Evolutionary conservation across 768 basidiomycete genomes (phyloP).

Genomic region (Trametes villosa): DNA sequence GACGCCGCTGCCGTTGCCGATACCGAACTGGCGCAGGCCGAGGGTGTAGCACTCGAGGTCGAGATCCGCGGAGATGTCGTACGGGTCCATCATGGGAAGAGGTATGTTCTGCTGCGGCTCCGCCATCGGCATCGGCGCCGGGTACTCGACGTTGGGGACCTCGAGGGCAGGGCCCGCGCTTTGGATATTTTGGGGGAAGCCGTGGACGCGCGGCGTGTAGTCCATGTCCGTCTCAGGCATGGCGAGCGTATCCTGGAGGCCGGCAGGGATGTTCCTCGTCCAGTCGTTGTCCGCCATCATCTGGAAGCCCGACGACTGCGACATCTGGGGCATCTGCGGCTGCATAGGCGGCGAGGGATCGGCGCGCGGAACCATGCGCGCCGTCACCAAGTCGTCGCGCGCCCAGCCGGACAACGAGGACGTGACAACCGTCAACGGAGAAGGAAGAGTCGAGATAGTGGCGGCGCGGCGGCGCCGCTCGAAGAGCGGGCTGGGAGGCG

Average conservation of each 20-base stretch:
- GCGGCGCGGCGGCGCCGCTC: constrained; percentile 31
- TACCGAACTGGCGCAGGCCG: constrained; percentile 29
- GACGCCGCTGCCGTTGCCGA: constrained; percentile 9
- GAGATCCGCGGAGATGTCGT: constrained; percentile 25
- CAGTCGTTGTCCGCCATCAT: constrained; percentile 1
- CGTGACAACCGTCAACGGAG: constrained; percentile 38
- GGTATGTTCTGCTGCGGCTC: neutral
- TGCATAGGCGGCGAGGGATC: neutral
- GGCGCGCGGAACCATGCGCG: constrained; percentile 10
- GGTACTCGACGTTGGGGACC: neutral
- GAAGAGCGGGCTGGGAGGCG: constrained; percentile 22
- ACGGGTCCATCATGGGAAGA: neutral
- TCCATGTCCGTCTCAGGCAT: constrained; percentile 28
- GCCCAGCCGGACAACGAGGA: constrained; percentile 40
- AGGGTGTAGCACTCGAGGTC: constrained; percentile 30
- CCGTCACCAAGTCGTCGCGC: constrained; percentile 16
- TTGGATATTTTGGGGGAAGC: constrained; percentile 27
- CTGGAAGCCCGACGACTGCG: neutral
- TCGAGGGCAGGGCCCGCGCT: neutral
- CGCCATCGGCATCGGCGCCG: constrained; percentile 2
- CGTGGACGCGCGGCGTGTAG: constrained; percentile 25
- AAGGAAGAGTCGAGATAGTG: constrained; percentile 29
- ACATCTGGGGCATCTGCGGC: neutral
- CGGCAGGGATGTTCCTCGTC: constrained; percentile 2
- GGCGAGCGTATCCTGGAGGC: neutral